phyloP scores from a whole-genome alignment of 2,329 filamentous ascomycete genomes.

The Tolypocladium capitatum region DNA sequence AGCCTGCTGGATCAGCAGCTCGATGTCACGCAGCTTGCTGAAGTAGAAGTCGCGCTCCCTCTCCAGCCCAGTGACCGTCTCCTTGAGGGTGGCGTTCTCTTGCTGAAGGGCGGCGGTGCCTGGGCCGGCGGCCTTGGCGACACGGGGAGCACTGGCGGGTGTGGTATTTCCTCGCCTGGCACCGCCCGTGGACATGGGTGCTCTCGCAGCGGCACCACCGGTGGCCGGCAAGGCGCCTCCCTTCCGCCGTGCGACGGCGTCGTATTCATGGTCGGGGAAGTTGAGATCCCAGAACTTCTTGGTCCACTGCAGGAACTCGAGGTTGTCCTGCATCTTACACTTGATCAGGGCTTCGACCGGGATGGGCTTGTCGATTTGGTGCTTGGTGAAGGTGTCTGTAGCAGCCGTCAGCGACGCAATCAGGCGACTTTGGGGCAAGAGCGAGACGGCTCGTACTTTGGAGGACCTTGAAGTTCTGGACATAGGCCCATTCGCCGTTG shows the following conservation, averaged over 20 bases:
- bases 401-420: conserved; percentile 3
- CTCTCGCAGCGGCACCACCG: conserved; percentile 29
- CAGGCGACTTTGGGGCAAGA: background rate
- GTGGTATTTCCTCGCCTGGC: conserved; percentile 46
- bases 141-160: conserved; percentile 34
- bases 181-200: conserved; percentile 36
- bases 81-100: conserved; percentile 82
- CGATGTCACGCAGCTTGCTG: conserved; percentile 94
- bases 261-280: conserved; percentile 94
- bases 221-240: conserved; percentile 49
- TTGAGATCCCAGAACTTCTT: conserved; percentile 98
- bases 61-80: conserved; percentile 89
- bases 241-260: conserved; percentile 75
- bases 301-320: conserved; percentile 95
- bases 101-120: conserved; percentile 61
- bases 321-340: conserved; percentile 99
- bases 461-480: conserved; percentile 96
- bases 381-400: conserved; percentile 68
- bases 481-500: conserved; percentile 91
- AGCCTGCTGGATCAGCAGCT: conserved; percentile 83
- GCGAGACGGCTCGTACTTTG: conserved; percentile 56
- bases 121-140: conserved; percentile 36
- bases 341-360: conserved; percentile 83
- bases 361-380: conserved; percentile 79
- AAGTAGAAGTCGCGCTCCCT: conserved; percentile 98